phyloP scores from a whole-genome alignment of 1,284 basidiomycete genomes.

The Lentinus polychrous region DNA sequence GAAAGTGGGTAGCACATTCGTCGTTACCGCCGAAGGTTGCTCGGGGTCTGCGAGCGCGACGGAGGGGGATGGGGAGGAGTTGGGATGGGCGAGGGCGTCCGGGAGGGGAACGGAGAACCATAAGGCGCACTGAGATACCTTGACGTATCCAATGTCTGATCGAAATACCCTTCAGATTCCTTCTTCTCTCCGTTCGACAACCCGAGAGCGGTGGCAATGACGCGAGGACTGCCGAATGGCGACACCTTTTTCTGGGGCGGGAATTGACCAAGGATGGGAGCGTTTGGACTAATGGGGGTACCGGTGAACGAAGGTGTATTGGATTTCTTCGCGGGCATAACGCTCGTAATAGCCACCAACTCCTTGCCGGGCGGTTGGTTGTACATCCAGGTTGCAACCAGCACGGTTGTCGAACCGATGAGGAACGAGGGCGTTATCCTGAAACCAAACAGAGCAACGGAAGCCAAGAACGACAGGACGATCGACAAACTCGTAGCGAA shows the following conservation, averaged over 20 bases:
- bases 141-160: constrained; percentile 43
- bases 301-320: constrained; percentile 34
- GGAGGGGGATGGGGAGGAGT: constrained; percentile 24
- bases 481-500: constrained; percentile 93
- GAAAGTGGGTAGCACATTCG: constrained; percentile 1
- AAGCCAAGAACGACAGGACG: constrained; percentile 88
- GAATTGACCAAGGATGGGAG: constrained; percentile 55
- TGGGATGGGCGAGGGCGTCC: constrained; percentile 47
- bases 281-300: constrained; percentile 44
- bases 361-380: constrained; percentile 58
- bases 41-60: constrained; percentile 14
- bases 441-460: constrained; percentile 84
- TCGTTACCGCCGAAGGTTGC: constrained; percentile 18
- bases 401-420: constrained; percentile 75
- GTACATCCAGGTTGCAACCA: constrained; percentile 85
- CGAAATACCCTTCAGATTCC: constrained; percentile 32
- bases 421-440: constrained; percentile 81
- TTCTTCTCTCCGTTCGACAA: constrained; percentile 28
- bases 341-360: constrained; percentile 31
- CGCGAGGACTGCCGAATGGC: constrained; percentile 44
- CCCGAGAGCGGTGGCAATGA: constrained; percentile 40
- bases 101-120: constrained; percentile 58
- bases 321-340: constrained; percentile 27
- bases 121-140: constrained; percentile 59
- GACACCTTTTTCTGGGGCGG: constrained; percentile 36